phyloP scores from a whole-genome alignment of 768 basidiomycete species.

The Phaffia australis region DNA sequence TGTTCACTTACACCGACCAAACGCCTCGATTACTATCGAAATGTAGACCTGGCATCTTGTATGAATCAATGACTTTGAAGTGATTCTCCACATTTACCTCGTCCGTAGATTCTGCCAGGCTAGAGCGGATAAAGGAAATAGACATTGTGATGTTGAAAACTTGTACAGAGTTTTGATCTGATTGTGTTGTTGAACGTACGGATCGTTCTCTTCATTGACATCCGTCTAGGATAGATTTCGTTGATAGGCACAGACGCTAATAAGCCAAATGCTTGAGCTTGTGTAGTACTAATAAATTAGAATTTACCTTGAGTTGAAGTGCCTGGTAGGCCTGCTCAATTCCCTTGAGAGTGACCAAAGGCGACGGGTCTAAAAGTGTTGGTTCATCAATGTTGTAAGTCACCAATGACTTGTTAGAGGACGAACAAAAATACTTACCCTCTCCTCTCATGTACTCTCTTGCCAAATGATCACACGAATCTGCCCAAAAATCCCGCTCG shows the following conservation, averaged over 20 bases:
- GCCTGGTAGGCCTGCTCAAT: constrained; percentile 24
- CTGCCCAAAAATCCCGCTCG: constrained; percentile 54
- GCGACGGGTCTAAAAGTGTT: constrained; percentile 13
- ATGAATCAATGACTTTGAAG: constrained; percentile 73
- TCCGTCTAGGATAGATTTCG: constrained; percentile 9
- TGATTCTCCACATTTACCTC: constrained; percentile 69
- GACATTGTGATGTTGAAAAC: no score
- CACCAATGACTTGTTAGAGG: neutral
- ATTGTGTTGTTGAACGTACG: constrained; percentile 15
- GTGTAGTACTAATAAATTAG: neutral
- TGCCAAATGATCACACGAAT: constrained; percentile 65
- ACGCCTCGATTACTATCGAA: constrained; percentile 80
- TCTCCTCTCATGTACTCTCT: constrained; percentile 84
- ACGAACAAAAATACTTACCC: constrained; percentile 42
- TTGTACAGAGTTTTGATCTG: constrained; percentile 54
- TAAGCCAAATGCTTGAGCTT: no score
- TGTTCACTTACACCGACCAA: constrained; percentile 57
- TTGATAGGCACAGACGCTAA: neutral
- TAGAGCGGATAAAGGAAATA: constrained; percentile 42
- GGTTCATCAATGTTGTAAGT: neutral
- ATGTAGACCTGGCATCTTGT: constrained; percentile 89
- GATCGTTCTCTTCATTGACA: constrained; percentile 21
- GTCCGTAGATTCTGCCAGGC: constrained; percentile 38
- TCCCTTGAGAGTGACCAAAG: constrained; percentile 19
- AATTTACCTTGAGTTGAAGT: constrained; percentile 12